These are phyloP conservation scores for Suhomyces kunorum DNA, from an alignment of 1,139 yeast species.

Conservation along the genomic window DNA sequence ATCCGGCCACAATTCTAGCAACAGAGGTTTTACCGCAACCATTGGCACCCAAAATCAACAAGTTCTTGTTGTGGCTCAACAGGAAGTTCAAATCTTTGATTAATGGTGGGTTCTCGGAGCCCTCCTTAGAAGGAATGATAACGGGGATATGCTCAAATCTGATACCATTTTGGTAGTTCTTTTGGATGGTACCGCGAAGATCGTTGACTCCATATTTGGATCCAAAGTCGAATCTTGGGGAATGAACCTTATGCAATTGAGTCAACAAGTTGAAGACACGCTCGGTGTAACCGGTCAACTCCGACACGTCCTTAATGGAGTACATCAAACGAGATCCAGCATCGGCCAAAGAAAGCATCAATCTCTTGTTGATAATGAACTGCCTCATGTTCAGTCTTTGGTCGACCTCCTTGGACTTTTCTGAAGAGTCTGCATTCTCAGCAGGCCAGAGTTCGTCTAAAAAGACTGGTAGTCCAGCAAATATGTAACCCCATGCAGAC, in stretches of 20 bases:
- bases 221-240: constrained; percentile 65
- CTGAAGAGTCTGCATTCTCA: constrained; percentile 13
- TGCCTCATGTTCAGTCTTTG: constrained; percentile 73
- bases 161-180: constrained; percentile 68
- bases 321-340: constrained; percentile 97
- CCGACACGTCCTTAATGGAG: constrained; percentile 90
- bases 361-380: constrained; percentile 85
- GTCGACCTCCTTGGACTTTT: constrained; percentile 24
- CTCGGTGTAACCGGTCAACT: constrained; percentile 87
- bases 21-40: constrained; percentile 91
- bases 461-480: constrained; percentile 84
- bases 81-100: constrained; percentile 62
- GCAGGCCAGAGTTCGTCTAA: constrained; percentile 47
- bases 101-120: constrained; percentile 55
- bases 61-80: constrained; percentile 65
- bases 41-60: constrained; percentile 81
- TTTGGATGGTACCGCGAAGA: constrained; percentile 80
- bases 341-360: constrained; percentile 89
- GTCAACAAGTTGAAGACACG: constrained; percentile 76
- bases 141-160: constrained; percentile 83
- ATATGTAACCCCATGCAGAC: constrained; percentile 92
- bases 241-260: constrained; percentile 80
- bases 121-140: constrained; percentile 68
- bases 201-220: constrained; percentile 52
- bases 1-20: constrained; percentile 79